A percentile compares a stretch with the other conserved stretches of the same genome.
phyloP scores from a whole-genome alignment of 148 eudicot species.

The Vaccinium macrocarpon region DNA sequence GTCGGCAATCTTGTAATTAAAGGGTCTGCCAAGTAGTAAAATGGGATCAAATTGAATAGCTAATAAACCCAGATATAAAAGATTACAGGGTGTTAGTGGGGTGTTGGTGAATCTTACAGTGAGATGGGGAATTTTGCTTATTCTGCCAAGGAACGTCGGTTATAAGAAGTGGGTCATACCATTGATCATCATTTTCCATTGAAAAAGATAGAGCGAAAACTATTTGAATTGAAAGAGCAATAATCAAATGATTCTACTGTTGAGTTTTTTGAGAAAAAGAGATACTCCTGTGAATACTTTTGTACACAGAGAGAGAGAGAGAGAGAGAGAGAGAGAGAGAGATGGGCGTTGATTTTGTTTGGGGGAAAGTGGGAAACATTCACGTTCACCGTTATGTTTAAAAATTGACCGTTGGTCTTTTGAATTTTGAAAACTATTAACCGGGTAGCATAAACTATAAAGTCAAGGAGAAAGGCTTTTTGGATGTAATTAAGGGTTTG shows the following conservation, averaged over 20 bases:
- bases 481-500: not conserved
- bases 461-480: constrained; percentile 4
- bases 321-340: constrained; percentile 19
- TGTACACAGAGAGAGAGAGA: not conserved
- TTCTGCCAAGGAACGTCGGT: constrained; percentile 67
- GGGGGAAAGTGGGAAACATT: not conserved
- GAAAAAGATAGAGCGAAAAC: constrained; percentile 25
- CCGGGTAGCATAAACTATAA: constrained; percentile 16
- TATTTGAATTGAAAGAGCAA: constrained; percentile 24
- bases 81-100: not conserved
- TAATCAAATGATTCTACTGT: constrained; percentile 10
- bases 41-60: not conserved
- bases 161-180: constrained; percentile 84
- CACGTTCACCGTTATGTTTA: constrained; percentile 13
- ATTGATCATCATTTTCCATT: constrained; percentile 53
- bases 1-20: constrained; percentile 9
- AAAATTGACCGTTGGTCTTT: constrained; percentile 31
- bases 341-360: constrained; percentile 28
- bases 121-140: constrained; percentile 26
- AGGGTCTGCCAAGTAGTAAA: constrained; percentile 24
- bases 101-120: constrained; percentile 25
- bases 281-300: not conserved
- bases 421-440: constrained; percentile 25
- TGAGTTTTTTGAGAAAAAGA: constrained; percentile 4
- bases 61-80: not conserved